Base-by-base conservation (phyloP, 768 basidiomycete species). In the Royoungia palumana region DNA sequence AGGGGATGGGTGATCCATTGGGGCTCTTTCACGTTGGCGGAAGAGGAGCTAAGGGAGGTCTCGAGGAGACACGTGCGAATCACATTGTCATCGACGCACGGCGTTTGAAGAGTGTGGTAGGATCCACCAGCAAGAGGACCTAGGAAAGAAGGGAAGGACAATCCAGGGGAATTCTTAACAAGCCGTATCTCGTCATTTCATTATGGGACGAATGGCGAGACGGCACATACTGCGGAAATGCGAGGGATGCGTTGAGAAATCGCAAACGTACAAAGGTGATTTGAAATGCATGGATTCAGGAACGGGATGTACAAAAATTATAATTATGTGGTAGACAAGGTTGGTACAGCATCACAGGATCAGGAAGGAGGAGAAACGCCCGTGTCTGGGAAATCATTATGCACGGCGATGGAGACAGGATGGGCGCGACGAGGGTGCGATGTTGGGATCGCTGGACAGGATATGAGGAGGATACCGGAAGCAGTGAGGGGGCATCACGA, bases 131-230 rank as follows among this genome's bases (percentile, higher is more conserved):
- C n/a, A 5, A 34, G 37, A 51, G 35, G 59, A 56, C 37, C 57
- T 62, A 59, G 60, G 57, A 64, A 40, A 53, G 57, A 64, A 62
- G 62, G 7, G 49, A 58, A 53, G 49, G 56, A 41, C 58, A 41
- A 62, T 59, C 53, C 49, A 58, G 61, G 56, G 39, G 37, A 48
- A 39, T 45, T 50, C n/a, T 48, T 47, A 32, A 41, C 48, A 41
- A 28, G 12, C 58, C 46, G 43, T 14, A 45, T 63, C 58, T 57
- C 61, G 61, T 63, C 38, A 62, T 50, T 59, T 63, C 61, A 61
- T 63, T 55, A 52, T 55, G 38, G 28, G 49, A 32, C 4, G 13
- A 32, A 37, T 41, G 47, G 37, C 37, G 19, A 46, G 44, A 61
- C 50, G 58, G 59, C n/a, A 25, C 4, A 8, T 42, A 45, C 35